phyloP scores from a whole-genome alignment of 1,284 basidiomycete genomes.

The Cutaneotrichosporon spelunceum region DNA sequence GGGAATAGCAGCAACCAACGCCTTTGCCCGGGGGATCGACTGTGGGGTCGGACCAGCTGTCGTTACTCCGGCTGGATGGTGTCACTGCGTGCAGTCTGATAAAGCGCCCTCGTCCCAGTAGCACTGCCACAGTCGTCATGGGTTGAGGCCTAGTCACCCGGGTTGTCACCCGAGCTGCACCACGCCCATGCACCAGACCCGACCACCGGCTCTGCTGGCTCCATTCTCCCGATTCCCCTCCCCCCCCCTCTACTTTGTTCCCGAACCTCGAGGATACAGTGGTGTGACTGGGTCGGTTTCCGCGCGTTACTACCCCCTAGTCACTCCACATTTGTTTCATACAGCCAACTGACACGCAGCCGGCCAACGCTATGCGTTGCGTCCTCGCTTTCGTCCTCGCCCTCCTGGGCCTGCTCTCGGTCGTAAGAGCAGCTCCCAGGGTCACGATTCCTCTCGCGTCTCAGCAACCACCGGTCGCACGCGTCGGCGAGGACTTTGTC shows the following conservation, averaged over 20 bases:
- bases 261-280: no score
- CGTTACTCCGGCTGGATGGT: neutral
- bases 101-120: neutral
- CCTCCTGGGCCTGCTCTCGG: constrained; percentile 7
- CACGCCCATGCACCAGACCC: neutral
- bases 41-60: neutral
- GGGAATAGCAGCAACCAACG: neutral
- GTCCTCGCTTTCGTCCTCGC: constrained; percentile 6
- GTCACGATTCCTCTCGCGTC: constrained; percentile 45
- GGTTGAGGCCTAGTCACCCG: neutral
- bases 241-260: neutral
- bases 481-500: constrained; percentile 43
- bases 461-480: constrained; percentile 53
- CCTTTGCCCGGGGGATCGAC: neutral
- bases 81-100: neutral
- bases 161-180: no score
- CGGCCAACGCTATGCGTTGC: constrained; percentile 25
- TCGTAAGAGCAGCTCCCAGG: constrained; percentile 39
- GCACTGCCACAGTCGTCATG: neutral
- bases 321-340: neutral
- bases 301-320: constrained; percentile 2
- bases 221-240: neutral
- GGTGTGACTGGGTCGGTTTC: neutral
- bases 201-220: neutral
- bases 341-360: constrained; percentile 1